A percentile compares a stretch with the other conserved stretches of the same genome.
Conservation (phyloP, 441 rosid genomes). For the Pelargonium citronellum region DNA sequence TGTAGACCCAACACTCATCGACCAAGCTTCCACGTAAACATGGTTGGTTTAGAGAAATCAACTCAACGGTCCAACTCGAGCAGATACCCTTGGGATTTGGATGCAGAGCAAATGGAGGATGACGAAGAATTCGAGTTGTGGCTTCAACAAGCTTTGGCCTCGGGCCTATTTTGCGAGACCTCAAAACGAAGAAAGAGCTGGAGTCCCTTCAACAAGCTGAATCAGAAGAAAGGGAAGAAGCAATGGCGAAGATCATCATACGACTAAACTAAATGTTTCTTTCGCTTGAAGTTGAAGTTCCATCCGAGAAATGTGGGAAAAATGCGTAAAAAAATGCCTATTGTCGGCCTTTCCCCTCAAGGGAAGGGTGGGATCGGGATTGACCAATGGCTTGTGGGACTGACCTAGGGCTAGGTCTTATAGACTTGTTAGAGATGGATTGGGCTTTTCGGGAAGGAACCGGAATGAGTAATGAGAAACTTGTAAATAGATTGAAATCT, state of each 20-base stretch:
- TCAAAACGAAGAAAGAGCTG: slow-evolving; percentile 88
- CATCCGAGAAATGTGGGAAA: background rate
- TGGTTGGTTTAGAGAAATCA: slow-evolving; percentile 86
- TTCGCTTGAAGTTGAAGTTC: background rate
- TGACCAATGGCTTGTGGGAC: too few species aligned
- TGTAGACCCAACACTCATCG: slow-evolving; percentile 94
- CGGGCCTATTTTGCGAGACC: slow-evolving; percentile 89
- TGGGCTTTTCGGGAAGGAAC: too few species aligned
- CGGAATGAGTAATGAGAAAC: background rate
- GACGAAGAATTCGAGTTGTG: slow-evolving; percentile 88
- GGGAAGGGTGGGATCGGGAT: too few species aligned
- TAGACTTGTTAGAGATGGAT: background rate
- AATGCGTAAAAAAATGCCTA: too few species aligned
- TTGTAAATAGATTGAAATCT: slow-evolving; percentile 6
- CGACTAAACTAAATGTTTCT: background rate
- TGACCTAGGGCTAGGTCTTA: too few species aligned
- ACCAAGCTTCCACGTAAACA: slow-evolving; percentile 94
- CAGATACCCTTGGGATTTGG: slow-evolving; percentile 87
- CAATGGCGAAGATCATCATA: slow-evolving; percentile 90
- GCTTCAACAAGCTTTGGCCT: slow-evolving; percentile 92
- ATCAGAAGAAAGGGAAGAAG: slow-evolving; percentile 78
- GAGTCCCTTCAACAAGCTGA: slow-evolving; percentile 82
- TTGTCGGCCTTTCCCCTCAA: too few species aligned
- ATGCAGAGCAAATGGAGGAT: slow-evolving; percentile 89
- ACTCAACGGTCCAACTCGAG: slow-evolving; percentile 74